These are phyloP conservation scores for Backusella liffmaniae DNA, from an alignment of 192 early-diverging fungal species.

Conservation along the genomic window DNA sequence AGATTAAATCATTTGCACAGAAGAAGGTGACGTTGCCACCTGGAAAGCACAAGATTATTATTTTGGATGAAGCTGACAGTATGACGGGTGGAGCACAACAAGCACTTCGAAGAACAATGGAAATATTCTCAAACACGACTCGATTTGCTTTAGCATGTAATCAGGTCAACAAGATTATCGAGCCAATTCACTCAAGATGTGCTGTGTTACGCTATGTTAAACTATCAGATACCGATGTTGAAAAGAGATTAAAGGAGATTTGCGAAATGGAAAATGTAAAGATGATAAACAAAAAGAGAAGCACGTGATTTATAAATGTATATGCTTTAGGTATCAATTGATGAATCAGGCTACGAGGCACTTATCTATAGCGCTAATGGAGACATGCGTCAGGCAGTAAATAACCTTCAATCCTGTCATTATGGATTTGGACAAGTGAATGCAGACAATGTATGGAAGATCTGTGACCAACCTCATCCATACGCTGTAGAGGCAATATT, in stretches of 20 bases:
- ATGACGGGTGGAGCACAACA: slow-evolving; percentile 98
- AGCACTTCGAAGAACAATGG: slow-evolving; percentile 97
- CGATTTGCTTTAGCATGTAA: slow-evolving; percentile 98
- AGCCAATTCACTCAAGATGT: slow-evolving; percentile 96
- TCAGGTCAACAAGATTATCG: slow-evolving; percentile 93
- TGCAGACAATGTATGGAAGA: slow-evolving; percentile 91
- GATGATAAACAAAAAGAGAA: neutral
- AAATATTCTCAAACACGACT: slow-evolving; percentile 94
- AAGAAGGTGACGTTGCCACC: slow-evolving; percentile 94
- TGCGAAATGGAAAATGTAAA: slow-evolving; percentile 77
- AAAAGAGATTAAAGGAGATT: slow-evolving; percentile 80
- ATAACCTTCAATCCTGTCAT: slow-evolving; percentile 90
- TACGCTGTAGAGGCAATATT: slow-evolving; percentile 75
- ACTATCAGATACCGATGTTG: slow-evolving; percentile 75
- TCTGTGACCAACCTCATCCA: slow-evolving; percentile 97
- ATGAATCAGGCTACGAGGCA: slow-evolving; percentile 86
- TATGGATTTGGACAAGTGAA: slow-evolving; percentile 86
- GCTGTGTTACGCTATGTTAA: slow-evolving; percentile 86
- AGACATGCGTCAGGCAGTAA: slow-evolving; percentile 98
- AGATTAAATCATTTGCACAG: slow-evolving; percentile 99
- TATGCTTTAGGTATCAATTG: slow-evolving; percentile 67
- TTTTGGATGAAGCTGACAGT: slow-evolving; percentile 98
- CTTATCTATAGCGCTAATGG: slow-evolving; percentile 95
- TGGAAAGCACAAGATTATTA: slow-evolving; percentile 85
- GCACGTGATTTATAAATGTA: neutral